Evolutionary conservation across 805 yeast species (phyloP).

Genomic region (Lipomyces spencermartinsiae): DNA sequence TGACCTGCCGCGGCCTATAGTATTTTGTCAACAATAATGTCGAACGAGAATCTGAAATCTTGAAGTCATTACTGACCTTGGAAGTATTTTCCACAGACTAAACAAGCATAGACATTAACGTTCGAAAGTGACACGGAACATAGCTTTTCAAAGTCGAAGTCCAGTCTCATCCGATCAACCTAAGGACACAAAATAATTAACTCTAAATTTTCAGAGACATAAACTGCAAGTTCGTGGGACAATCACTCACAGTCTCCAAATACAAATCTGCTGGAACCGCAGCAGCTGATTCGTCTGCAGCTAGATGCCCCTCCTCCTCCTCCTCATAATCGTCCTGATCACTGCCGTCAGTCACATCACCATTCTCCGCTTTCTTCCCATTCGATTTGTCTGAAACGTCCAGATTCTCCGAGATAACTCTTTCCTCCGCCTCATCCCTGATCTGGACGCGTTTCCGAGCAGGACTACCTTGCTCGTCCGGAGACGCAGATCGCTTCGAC

Average conservation of each 20-base stretch:
- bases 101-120: constrained; percentile 71
- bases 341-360: constrained; percentile 16
- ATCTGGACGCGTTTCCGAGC: constrained; percentile 18
- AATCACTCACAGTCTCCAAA: constrained; percentile 35
- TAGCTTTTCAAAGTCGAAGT: constrained; percentile 72
- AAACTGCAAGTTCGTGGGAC: not conserved
- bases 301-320: constrained; percentile 19
- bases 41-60: not conserved
- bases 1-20: constrained; percentile 61
- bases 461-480: not conserved
- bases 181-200: not conserved
- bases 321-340: constrained; percentile 21
- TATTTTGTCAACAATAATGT: not conserved
- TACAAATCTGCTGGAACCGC: constrained; percentile 28
- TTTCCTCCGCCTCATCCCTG: not conserved
- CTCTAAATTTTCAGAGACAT: not conserved
- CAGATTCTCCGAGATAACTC: not conserved
- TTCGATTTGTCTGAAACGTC: not conserved
- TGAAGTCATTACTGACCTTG: constrained; percentile 45
- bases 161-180: constrained; percentile 47
- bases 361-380: not conserved
- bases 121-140: constrained; percentile 69
- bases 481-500: constrained; percentile 22
- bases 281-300: not conserved
- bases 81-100: constrained; percentile 74